Evolutionary conservation across 2,329 filamentous ascomycete genomes (phyloP).

Genomic region (Aspergillus jensenii): DNA sequence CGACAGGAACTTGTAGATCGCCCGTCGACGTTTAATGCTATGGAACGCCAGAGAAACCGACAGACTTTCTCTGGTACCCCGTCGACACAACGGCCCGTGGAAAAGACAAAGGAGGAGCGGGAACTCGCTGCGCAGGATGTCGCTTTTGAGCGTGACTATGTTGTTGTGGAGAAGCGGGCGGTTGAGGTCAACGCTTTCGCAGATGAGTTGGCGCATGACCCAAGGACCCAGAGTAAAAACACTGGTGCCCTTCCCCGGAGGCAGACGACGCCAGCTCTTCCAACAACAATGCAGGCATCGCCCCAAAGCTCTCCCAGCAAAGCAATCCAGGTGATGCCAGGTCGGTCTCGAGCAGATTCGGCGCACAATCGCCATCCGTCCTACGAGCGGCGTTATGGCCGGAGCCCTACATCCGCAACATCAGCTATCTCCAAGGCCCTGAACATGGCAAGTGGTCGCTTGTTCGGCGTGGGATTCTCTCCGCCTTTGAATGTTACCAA

Average conservation of each 20-base stretch:
- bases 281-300: slow-evolving; percentile 68
- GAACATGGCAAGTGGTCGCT: slow-evolving; percentile 76
- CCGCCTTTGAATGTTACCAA: slow-evolving; percentile 48
- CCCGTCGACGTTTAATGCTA: slow-evolving; percentile 39
- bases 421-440: slow-evolving; percentile 94
- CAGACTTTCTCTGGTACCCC: slow-evolving; percentile 48
- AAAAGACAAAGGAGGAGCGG: slow-evolving; percentile 43
- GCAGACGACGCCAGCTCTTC: slow-evolving; percentile 73
- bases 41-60: slow-evolving; percentile 64
- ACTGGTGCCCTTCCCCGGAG: slow-evolving; percentile 68
- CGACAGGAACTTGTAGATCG: slow-evolving; percentile 40
- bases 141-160: slow-evolving; percentile 89
- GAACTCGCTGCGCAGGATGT: slow-evolving; percentile 79
- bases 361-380: slow-evolving; percentile 73
- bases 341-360: slow-evolving; percentile 60
- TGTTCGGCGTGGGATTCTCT: slow-evolving; percentile 53
- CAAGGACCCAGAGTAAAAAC: slow-evolving; percentile 60
- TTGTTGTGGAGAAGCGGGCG: slow-evolving; percentile 89
- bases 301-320: slow-evolving; percentile 66
- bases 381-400: slow-evolving; percentile 76
- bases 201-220: slow-evolving; percentile 86
- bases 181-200: slow-evolving; percentile 97
- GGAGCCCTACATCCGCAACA: slow-evolving; percentile 72
- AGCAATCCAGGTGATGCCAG: slow-evolving; percentile 71
- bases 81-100: slow-evolving; percentile 39